Evolutionary conservation across 805 yeast species (phyloP).

Genomic region (Lipomyces orientalis): DNA sequence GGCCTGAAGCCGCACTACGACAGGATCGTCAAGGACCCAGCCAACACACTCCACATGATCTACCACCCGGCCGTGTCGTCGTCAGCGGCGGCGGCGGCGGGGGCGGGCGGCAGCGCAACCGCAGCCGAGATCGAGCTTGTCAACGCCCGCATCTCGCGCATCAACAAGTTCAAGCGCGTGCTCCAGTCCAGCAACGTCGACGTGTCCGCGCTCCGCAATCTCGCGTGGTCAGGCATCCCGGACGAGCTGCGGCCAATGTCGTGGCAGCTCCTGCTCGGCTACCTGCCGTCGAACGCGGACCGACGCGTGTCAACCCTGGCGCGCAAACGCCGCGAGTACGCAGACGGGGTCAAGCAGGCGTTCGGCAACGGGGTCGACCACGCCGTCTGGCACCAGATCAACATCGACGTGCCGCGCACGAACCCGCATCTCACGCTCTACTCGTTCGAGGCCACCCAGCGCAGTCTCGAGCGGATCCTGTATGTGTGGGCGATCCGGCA

Average conservation of each 20-base stretch:
- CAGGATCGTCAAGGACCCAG: constrained; percentile 50
- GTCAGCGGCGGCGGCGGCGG: constrained; percentile 8
- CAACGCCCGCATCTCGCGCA: constrained; percentile 65
- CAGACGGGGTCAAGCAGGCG: constrained; percentile 73
- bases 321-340: constrained; percentile 84
- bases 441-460: constrained; percentile 70
- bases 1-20: constrained; percentile 39
- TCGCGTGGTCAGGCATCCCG: constrained; percentile 96
- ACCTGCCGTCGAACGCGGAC: constrained; percentile 82
- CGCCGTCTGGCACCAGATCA: constrained; percentile 92
- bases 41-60: constrained; percentile 42
- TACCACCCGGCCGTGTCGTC: constrained; percentile 33
- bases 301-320: constrained; percentile 72
- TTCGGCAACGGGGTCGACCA: constrained; percentile 66
- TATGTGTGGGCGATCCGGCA: constrained; percentile 96
- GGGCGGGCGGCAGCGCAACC: constrained; percentile 33
- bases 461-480: constrained; percentile 76
- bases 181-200: constrained; percentile 63
- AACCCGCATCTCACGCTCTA: constrained; percentile 83
- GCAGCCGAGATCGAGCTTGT: constrained; percentile 58
- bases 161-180: constrained; percentile 68
- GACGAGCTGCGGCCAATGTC: constrained; percentile 74
- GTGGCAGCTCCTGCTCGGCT: constrained; percentile 91
- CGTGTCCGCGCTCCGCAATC: constrained; percentile 69
- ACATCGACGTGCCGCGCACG: constrained; percentile 92